phyloP scores from a whole-genome alignment of 2,329 filamentous ascomycete species.

The Microcyclosporella mali region DNA sequence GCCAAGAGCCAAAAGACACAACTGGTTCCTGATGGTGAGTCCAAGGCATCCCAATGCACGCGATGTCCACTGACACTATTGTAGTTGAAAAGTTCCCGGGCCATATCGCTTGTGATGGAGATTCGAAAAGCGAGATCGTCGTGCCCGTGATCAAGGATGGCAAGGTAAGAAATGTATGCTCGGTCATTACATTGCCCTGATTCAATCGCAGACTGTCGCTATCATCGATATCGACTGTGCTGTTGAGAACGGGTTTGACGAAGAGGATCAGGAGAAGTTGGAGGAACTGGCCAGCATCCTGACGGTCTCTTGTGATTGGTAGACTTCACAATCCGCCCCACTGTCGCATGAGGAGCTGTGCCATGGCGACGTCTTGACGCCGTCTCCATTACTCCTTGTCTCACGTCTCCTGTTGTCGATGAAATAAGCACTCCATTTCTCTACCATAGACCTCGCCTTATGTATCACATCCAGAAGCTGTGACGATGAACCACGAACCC shows the following conservation, averaged over 20 bases:
- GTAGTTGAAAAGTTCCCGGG: conserved; percentile 62
- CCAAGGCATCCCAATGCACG: no score
- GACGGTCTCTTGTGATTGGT: conserved; percentile 60
- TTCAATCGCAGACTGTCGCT: conserved; percentile 50
- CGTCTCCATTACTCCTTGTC: no score
- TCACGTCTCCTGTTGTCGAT: no score
- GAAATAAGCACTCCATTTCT: no score
- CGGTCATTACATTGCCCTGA: conserved; percentile 1
- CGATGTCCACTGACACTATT: no score
- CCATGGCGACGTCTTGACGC: no score
- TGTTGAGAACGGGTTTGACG: conserved; percentile 59
- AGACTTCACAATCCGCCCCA: no score
- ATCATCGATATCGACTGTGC: conserved; percentile 79
- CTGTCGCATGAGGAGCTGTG: no score
- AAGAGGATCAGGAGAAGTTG: conserved; percentile 58
- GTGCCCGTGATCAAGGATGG: conserved; percentile 59
- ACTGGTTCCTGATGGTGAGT: conserved; percentile 52
- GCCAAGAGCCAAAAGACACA: conserved; percentile 57
- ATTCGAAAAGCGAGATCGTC: conserved; percentile 72
- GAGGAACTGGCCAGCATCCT: conserved; percentile 61
- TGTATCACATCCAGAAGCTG: no score
- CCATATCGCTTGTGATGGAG: conserved; percentile 75
- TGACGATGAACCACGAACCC: no score
- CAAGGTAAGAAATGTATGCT: conserved; percentile 38
- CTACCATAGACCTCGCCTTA: no score